Percentiles rank a stretch among this genome's conserved stretches.
These are phyloP conservation scores for Oxyria digyna DNA, from an alignment of 148 eudicot genomes.

Conservation along the genomic window DNA sequence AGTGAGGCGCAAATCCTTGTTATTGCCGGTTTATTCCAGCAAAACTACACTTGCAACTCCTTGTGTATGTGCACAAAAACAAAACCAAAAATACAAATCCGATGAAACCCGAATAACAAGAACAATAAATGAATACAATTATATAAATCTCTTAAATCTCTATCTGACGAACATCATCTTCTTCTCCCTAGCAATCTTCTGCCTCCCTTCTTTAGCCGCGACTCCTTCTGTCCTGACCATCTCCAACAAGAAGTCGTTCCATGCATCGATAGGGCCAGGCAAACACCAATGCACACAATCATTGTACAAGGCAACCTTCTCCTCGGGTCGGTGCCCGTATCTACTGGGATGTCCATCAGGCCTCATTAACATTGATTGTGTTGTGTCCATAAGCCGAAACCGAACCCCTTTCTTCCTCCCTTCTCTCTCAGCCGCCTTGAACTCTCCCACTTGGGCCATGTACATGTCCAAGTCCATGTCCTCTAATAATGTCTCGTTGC, in stretches of 20 bases:
- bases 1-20: too few relatives aligned
- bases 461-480: slow-evolving; percentile 27
- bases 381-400: slow-evolving; percentile 47
- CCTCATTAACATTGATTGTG: slow-evolving; percentile 43
- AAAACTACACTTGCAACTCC: too few relatives aligned
- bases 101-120: neutral
- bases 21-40: too few relatives aligned
- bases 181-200: neutral
- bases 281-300: slow-evolving; percentile 35
- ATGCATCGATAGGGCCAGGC: slow-evolving; percentile 14
- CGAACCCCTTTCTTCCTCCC: slow-evolving; percentile 19
- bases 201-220: slow-evolving; percentile 3
- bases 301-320: slow-evolving; percentile 44
- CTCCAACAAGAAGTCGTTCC: slow-evolving; percentile 15
- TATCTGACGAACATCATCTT: neutral
- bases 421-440: slow-evolving; percentile 21
- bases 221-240: slow-evolving; percentile 12
- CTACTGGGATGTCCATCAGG: slow-evolving; percentile 87
- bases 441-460: slow-evolving; percentile 50
- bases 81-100: too few relatives aligned
- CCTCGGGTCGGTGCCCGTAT: slow-evolving; percentile 42
- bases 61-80: too few relatives aligned
- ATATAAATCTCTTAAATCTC: neutral
- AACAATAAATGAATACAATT: neutral
- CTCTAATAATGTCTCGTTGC: slow-evolving; percentile 27